A percentile compares a stretch with the other conserved stretches of the same genome.
phyloP scores from a whole-genome alignment of 345 rosid species.

The Citrus reticulata region DNA sequence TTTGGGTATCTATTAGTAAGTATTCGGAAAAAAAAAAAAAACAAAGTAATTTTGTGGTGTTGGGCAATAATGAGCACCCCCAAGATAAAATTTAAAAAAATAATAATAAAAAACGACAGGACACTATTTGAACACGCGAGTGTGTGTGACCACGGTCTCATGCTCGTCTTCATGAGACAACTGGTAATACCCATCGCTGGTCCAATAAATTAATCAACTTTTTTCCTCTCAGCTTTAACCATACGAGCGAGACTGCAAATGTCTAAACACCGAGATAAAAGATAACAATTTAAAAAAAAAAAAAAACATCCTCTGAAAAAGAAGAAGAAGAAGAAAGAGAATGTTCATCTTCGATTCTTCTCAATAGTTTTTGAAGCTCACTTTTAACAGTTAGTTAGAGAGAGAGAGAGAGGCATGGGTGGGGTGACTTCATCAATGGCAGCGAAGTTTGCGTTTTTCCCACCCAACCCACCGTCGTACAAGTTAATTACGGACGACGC shows the following conservation, averaged over 20 bases:
- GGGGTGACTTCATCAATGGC: slow-evolving; percentile 99
- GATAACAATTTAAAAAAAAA: too few species aligned
- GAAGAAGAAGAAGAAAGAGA: not conserved
- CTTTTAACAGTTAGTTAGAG: not conserved
- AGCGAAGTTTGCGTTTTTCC: slow-evolving; percentile 90
- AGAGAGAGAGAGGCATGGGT: slow-evolving; percentile 42
- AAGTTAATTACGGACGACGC: slow-evolving; percentile 49
- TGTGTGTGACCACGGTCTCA: not conserved
- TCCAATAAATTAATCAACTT: not conserved
- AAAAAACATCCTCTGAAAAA: not conserved
- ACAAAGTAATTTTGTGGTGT: not conserved
- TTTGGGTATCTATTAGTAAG: not conserved
- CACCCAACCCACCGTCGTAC: slow-evolving; percentile 93
- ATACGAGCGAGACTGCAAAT: not conserved
- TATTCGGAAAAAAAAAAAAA: too few species aligned
- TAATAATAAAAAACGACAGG: not conserved
- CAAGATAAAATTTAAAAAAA: not conserved
- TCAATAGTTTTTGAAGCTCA: slow-evolving; percentile 17
- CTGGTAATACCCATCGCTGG: slow-evolving; percentile 1
- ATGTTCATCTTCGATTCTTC: not conserved
- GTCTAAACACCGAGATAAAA: not conserved
- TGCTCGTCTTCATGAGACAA: slow-evolving; percentile 9
- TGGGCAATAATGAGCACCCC: not conserved
- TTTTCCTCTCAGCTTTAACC: not conserved
- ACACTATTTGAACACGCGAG: not conserved